phyloP scores from a whole-genome alignment of 192 early-diverging fungal species.

The Coemansia aciculifera region DNA sequence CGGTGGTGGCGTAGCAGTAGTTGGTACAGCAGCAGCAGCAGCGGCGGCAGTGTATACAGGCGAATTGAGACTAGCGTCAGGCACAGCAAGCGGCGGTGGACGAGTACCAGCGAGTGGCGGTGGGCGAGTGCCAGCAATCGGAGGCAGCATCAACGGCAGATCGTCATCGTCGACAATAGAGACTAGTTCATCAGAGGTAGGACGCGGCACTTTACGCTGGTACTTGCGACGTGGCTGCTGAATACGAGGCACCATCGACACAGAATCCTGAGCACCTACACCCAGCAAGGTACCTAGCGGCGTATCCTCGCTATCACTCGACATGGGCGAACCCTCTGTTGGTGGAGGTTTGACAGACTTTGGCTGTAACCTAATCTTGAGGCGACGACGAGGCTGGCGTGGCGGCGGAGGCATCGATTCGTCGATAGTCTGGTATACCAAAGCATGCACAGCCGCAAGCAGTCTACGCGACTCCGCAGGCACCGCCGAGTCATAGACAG shows the following conservation, averaged over 20 bases:
- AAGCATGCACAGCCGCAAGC: constrained; percentile 26
- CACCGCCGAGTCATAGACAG: constrained; percentile 36
- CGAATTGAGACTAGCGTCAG: constrained; percentile 26
- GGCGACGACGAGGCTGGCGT: constrained; percentile 26
- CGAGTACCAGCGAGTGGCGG: constrained; percentile 39
- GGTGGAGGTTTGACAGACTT: not conserved
- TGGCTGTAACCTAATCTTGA: constrained; percentile 42
- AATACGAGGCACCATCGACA: not conserved
- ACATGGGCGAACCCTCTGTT: not conserved
- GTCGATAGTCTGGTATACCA: constrained; percentile 46
- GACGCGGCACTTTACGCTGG: constrained; percentile 3
- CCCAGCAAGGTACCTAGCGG: constrained; percentile 26
- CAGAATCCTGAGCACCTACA: not conserved
- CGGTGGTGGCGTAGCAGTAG: constrained; percentile 21
- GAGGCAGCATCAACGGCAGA: too few species aligned
- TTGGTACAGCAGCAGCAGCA: not conserved
- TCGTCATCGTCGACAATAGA: not conserved
- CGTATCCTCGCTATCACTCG: constrained; percentile 51
- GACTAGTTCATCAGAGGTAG: not conserved
- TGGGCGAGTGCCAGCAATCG: not conserved
- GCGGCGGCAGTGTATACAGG: constrained; percentile 14
- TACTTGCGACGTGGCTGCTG: constrained; percentile 9
- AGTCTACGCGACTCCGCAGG: constrained; percentile 17
- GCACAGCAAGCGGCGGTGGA: constrained; percentile 25
- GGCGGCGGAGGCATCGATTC: constrained; percentile 34